These are phyloP conservation scores for Stephania japonica DNA, from an alignment of 164 flowering plant species.

Conservation along the genomic window DNA sequence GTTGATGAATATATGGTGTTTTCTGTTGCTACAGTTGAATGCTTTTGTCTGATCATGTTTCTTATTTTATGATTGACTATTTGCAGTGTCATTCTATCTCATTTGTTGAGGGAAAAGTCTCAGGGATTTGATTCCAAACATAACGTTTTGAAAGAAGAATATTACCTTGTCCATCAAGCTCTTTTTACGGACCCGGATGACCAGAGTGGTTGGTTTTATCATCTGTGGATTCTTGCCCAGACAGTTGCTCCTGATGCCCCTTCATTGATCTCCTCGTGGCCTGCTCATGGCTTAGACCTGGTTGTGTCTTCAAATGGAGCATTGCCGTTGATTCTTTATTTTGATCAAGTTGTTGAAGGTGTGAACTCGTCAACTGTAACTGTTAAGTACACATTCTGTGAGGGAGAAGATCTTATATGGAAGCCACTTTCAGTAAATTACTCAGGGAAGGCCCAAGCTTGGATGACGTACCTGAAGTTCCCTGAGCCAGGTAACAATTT, in stretches of 20 bases:
- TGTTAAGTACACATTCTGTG: slow-evolving; percentile 31
- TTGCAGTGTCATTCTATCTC: slow-evolving; percentile 62
- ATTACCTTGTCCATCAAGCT: slow-evolving; percentile 74
- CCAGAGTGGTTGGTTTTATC: slow-evolving; percentile 98
- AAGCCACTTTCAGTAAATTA: slow-evolving; percentile 49
- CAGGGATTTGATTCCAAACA: slow-evolving; percentile 49
- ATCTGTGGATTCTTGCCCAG: slow-evolving; percentile 86
- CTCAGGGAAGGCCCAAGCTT: slow-evolving; percentile 41
- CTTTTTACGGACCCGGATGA: slow-evolving; percentile 88
- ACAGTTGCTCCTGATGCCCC: slow-evolving; percentile 52
- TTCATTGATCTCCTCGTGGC: slow-evolving; percentile 65
- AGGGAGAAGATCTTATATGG: slow-evolving; percentile 50
- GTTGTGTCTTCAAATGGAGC: slow-evolving; percentile 25
- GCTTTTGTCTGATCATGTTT: background rate
- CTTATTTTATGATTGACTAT: slow-evolving; percentile 14
- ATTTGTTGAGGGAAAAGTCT: slow-evolving; percentile 43
- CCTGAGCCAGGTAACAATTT: slow-evolving; percentile 24
- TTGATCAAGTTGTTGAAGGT: slow-evolving; percentile 68
- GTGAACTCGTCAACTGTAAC: slow-evolving; percentile 54
- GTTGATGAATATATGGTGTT: background rate
- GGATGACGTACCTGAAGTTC: slow-evolving; percentile 52
- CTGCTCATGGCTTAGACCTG: slow-evolving; percentile 47
- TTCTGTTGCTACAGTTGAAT: background rate
- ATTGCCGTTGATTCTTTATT: slow-evolving; percentile 68
- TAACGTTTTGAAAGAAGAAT: slow-evolving; percentile 61